phyloP scores from a whole-genome alignment of 768 basidiomycete species.

The Macrocybe gigantea region DNA sequence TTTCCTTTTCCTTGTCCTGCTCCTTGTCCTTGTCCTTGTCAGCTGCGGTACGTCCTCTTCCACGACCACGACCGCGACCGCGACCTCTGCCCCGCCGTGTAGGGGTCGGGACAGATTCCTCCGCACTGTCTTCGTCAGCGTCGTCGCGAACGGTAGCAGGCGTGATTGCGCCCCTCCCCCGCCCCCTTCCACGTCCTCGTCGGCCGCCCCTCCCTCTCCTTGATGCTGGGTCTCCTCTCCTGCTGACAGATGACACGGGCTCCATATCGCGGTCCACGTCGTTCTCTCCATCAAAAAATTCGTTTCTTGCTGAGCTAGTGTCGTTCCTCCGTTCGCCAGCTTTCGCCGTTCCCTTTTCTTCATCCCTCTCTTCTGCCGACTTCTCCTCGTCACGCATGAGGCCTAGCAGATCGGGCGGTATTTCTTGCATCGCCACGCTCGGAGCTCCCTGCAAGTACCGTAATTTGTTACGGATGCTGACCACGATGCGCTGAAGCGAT shows the following conservation, averaged over 20 bases:
- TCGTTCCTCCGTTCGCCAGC: constrained; percentile 55
- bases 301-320: constrained; percentile 50
- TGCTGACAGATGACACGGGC: neutral
- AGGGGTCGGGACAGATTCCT: constrained; percentile 22
- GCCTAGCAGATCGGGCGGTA: constrained; percentile 85
- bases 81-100: constrained; percentile 27
- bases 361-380: constrained; percentile 27
- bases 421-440: constrained; percentile 94
- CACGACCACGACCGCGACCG: constrained; percentile 22
- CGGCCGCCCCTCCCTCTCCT: constrained; percentile 25
- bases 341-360: constrained; percentile 51
- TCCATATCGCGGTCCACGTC: constrained; percentile 39
- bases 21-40: constrained; percentile 21
- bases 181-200: constrained; percentile 29
- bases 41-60: constrained; percentile 23
- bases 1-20: too few relatives aligned
- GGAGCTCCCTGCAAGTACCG: constrained; percentile 93
- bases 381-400: constrained; percentile 50
- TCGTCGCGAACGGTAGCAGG: constrained; percentile 18
- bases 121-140: constrained; percentile 32
- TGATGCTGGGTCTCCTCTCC: neutral
- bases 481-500: constrained; percentile 82
- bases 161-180: constrained; percentile 26
- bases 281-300: constrained; percentile 69
- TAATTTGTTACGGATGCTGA: constrained; percentile 80